These are phyloP conservation scores for Neospermospora avenae DNA, from an alignment of 2,329 filamentous ascomycete species.

Conservation along the genomic window DNA sequence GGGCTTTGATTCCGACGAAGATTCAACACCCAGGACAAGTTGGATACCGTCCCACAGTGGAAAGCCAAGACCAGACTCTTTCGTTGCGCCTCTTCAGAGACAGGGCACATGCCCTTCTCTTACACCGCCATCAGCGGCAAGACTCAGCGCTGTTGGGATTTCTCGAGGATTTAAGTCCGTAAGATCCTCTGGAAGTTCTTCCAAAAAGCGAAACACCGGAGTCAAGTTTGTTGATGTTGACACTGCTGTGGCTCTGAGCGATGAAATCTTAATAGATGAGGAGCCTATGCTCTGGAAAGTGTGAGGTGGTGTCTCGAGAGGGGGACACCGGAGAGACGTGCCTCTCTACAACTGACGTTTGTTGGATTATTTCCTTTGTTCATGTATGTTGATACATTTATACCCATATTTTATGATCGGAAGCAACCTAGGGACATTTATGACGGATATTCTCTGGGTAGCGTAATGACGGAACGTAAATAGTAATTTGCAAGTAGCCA, in stretches of 20 bases:
- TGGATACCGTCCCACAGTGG: constrained; percentile 15
- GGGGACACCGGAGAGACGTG: neutral
- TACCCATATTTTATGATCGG: constrained; percentile 10
- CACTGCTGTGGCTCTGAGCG: neutral
- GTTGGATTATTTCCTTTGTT: constrained; percentile 1
- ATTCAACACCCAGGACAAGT: constrained; percentile 28
- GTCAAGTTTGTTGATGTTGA: constrained; percentile 24
- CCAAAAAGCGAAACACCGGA: constrained; percentile 17
- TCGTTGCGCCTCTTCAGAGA: constrained; percentile 3
- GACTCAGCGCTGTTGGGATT: constrained; percentile 28
- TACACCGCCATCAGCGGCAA: constrained; percentile 24
- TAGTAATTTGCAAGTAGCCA: constrained; percentile 5
- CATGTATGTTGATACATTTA: constrained; percentile 6
- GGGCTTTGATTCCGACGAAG: constrained; percentile 30
- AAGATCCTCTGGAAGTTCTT: constrained; percentile 1
- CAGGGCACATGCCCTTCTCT: constrained; percentile 14
- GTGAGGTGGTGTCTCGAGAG: constrained; percentile 11
- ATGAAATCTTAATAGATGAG: constrained; percentile 18
- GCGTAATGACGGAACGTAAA: neutral
- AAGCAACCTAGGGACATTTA: neutral
- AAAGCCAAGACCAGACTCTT: constrained; percentile 21
- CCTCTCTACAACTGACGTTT: constrained; percentile 8
- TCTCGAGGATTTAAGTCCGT: constrained; percentile 12
- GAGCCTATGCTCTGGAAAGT: constrained; percentile 22
- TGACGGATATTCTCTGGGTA: neutral